Evolutionary conservation across 768 basidiomycete species (phyloP), one percentile per base, ranked within the genome.

Genomic region (Calocybe cyanea): DNA sequence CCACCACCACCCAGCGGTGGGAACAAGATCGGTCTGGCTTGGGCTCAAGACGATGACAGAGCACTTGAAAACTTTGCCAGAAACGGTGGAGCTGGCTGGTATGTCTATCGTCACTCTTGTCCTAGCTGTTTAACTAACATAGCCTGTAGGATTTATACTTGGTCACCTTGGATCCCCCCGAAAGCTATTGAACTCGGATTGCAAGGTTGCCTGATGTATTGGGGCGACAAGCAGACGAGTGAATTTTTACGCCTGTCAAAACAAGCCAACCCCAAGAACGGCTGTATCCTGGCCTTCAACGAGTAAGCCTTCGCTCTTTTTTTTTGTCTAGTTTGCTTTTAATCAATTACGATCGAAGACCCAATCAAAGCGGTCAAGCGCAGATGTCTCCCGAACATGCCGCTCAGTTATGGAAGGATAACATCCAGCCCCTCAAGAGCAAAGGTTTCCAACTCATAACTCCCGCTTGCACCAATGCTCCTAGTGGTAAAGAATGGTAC

Each of bases 281-380:
- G n/a, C n/a, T n/a, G n/a, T n/a, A n/a, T 72, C 32, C 52, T 86
- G 17, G 85, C 81, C 43, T 64, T 75, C 59, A 96, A 95, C 57
- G 92, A 92, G 92, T 91, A 48, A 9, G 81, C 11, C 21, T 7
- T n/a, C 3, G 17, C 32, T 36, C 40, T 14, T 50, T 25, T 45
- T 49, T 11, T 41, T 35, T 25, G 6, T 13, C 30, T 43, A 25
- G 46, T 15, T 18, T 38, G 11, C 11, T 28, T 28, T 11, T 11
- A 46, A 33, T 20, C 24, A n/a, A 53, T 92, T 91, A 61, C 88
- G 46, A 33, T 20, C 24, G 14, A 53, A 93, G 92, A 61, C 88
- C 88, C 20, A 81, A 94, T 51, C 70, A 83, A 49, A 2, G 45
- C 0, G 65, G 65, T 1, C 86, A 94, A 63, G 71, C 83, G 46